A percentile compares a stretch with the other conserved stretches of the same genome.
Conservation (phyloP, 2,329 filamentous ascomycete species). For the Taxawa tesnikishii region DNA sequence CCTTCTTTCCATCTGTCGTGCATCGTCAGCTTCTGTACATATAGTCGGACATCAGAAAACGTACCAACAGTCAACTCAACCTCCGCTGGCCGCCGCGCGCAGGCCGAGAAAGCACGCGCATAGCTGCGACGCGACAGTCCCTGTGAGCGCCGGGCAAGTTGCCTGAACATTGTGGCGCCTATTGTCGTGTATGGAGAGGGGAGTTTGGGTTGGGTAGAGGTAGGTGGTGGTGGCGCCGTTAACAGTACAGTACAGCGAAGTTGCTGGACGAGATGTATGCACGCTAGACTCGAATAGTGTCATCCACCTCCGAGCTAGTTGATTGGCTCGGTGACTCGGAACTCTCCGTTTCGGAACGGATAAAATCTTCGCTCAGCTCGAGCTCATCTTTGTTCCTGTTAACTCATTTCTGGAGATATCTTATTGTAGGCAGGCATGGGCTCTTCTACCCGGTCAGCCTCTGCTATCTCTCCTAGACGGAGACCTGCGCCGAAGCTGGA, state of each 20-base stretch:
- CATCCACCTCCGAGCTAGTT: no score
- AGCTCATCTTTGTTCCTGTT: background rate
- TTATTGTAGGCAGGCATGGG: slow-evolving; percentile 47
- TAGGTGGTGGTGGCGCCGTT: slow-evolving; percentile 1
- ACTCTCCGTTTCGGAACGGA: slow-evolving; percentile 1
- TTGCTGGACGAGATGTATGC: background rate
- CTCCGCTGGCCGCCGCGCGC: slow-evolving; percentile 68
- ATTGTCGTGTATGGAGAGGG: slow-evolving; percentile 8
- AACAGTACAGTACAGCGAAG: background rate
- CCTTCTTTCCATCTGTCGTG: slow-evolving; percentile 83
- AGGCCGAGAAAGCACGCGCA: slow-evolving; percentile 72
- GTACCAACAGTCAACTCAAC: slow-evolving; percentile 93
- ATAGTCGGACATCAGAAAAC: slow-evolving; percentile 13
- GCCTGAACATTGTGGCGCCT: slow-evolving; percentile 49
- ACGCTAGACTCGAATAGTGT: no score
- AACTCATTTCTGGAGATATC: slow-evolving; percentile 27
- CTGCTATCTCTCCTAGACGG: background rate
- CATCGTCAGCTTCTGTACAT: slow-evolving; percentile 18
- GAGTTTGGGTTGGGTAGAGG: slow-evolving; percentile 5
- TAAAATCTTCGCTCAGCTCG: slow-evolving; percentile 11
- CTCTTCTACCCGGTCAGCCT: slow-evolving; percentile 1
- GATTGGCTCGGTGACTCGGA: background rate
- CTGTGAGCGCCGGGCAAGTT: slow-evolving; percentile 48
- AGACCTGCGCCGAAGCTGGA: no score
- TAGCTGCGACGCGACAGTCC: slow-evolving; percentile 41